Base-by-base conservation (phyloP, 73 alveolate species). In the Uronychia binucleata region DNA sequence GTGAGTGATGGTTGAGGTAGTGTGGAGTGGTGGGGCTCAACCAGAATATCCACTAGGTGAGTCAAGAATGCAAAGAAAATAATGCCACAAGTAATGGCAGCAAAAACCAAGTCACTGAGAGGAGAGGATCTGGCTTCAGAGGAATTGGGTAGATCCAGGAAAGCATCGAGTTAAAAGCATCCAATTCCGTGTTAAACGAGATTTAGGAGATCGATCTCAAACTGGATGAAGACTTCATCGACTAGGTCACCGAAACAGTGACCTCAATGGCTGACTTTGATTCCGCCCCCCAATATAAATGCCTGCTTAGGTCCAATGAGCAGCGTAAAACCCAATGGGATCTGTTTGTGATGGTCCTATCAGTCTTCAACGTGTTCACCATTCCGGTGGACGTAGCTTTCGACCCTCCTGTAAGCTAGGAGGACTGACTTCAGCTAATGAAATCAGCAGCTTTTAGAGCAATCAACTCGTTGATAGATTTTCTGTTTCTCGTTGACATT, bases 261-360 rank as follows among this genome's bases (percentile, higher is more conserved):
- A 46, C 67, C 5, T 46, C 67, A 46, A 19, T 46, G 5, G 78
- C 5, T 13, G 78, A 67, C 14, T 1, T 26, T 1, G 78, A 67
- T 13, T 1, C 11, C 27, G 83, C 29, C 13, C 26, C 1, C 11
- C 27, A 13, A 27, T 28, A 0, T 13, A 28, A 67, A 57, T 76
- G 95, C 77, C 34, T 86, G 30, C 31, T 92, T 35, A 88, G 91
- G 46, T 87, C 93, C 59, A 89, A 92, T 81, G 88, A 85, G 29
- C 93, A 88, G 28, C 82, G 33, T 5, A 78, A 79, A 31, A 84
- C 77, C 30, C 28, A 32, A 78, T 78, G 74, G 77, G 84, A 78
- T 78, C 31, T 78, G 0, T 78, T 30, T 34, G 75, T 78, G 26
- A 78, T 78, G 84, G 27, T 33, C 34, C 84, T 78, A 19, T 74